phyloP scores from a whole-genome alignment of 805 yeast species.

The Wickerhamiella lipophila region DNA sequence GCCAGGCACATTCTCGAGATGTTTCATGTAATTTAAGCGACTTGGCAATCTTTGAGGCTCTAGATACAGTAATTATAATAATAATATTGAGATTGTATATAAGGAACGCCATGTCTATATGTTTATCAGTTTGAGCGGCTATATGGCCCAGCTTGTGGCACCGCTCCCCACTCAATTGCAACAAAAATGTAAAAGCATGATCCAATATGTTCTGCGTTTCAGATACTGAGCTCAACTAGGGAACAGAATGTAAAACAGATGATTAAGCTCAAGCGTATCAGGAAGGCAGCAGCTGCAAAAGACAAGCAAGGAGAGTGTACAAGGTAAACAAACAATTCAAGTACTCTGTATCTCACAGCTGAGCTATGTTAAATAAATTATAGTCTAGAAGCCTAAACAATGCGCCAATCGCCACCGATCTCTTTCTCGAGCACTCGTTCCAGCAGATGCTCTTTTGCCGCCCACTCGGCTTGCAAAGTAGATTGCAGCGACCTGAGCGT shows the following conservation, averaged over 20 bases:
- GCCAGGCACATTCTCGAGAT: background rate
- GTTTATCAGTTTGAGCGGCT: too few relatives aligned
- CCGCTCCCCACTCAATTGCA: background rate
- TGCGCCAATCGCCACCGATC: slow-evolving; percentile 1
- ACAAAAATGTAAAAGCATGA: background rate
- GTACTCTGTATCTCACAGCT: too few relatives aligned
- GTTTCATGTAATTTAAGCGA: slow-evolving; percentile 1
- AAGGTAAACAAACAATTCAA: too few relatives aligned
- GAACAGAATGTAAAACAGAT: background rate
- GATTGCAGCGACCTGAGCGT: background rate
- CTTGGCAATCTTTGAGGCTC: background rate
- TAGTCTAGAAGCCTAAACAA: background rate
- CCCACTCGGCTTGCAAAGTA: slow-evolving; percentile 9
- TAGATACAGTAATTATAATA: background rate
- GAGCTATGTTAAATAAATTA: background rate
- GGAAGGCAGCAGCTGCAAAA: too few relatives aligned
- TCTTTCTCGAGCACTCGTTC: slow-evolving; percentile 3
- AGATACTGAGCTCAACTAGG: background rate
- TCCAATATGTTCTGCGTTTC: background rate
- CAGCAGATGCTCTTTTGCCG: slow-evolving; percentile 10
- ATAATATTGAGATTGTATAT: too few relatives aligned
- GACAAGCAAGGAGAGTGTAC: background rate
- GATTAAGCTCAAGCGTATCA: background rate
- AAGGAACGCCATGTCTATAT: too few relatives aligned
- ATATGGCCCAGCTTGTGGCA: too few relatives aligned